Conservation (phyloP, 805 yeast species). For the Aciculoconidium aculeatum region DNA sequence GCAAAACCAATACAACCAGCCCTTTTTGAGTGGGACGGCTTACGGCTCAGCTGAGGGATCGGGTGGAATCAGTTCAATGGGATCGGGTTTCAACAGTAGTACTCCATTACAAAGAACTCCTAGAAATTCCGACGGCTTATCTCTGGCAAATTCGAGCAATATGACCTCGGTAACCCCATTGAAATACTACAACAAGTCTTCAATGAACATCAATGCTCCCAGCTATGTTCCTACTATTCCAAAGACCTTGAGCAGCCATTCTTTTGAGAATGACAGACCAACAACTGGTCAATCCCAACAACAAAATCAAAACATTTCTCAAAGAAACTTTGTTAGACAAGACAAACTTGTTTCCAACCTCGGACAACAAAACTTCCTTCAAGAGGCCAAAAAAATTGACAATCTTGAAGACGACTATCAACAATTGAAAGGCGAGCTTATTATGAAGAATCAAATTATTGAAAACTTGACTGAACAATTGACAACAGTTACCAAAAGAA, state of each 20-base stretch:
- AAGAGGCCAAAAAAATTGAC: too few species aligned
- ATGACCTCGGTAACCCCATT: background rate
- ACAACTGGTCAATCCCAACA: conserved; percentile 3
- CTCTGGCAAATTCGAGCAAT: background rate
- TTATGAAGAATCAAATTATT: conserved; percentile 46
- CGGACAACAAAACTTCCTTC: conserved; percentile 8
- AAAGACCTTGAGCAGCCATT: conserved; percentile 1
- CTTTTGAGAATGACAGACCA: background rate
- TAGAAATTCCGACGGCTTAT: background rate
- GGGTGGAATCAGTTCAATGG: too few species aligned
- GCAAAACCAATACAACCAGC: too few species aligned
- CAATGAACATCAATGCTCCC: conserved; percentile 26
- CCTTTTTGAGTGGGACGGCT: too few species aligned
- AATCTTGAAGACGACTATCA: conserved; percentile 12
- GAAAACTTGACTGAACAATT: conserved; percentile 31
- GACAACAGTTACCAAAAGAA: conserved; percentile 12
- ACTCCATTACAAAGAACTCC: conserved; percentile 1
- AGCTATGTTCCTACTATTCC: conserved; percentile 22
- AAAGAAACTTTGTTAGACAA: conserved; percentile 3
- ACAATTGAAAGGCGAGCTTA: conserved; percentile 43
- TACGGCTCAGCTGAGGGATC: too few species aligned
- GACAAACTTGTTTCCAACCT: background rate
- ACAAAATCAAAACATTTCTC: conserved; percentile 3
- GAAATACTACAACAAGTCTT: conserved; percentile 8
- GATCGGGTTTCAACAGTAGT: too few species aligned